Evolutionary conservation across 495 filamentous ascomycete genomes (phyloP).

Genomic region (Penicillium cosmopolitanum): DNA sequence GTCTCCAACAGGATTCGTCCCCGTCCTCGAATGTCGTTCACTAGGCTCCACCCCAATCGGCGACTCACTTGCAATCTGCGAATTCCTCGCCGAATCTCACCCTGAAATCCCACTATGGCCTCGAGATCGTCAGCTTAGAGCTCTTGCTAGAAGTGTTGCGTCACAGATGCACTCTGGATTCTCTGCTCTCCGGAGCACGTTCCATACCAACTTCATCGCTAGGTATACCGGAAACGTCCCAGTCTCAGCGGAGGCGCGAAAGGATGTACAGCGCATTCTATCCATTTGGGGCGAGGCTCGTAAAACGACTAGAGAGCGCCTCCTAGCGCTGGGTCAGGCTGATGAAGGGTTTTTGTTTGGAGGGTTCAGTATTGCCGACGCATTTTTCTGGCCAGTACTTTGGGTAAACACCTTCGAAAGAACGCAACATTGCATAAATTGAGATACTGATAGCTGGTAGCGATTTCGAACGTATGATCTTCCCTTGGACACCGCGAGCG

Average conservation of each 20-base stretch:
- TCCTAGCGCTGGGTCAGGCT: slow-evolving; percentile 24
- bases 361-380: slow-evolving; percentile 42
- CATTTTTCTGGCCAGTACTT: slow-evolving; percentile 40
- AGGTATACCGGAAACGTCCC: slow-evolving; percentile 37
- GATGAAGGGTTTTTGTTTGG: slow-evolving; percentile 37
- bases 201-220: slow-evolving; percentile 49
- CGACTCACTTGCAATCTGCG: slow-evolving; percentile 59
- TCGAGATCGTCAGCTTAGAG: slow-evolving; percentile 42
- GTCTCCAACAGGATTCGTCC: slow-evolving; percentile 39
- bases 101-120: slow-evolving; percentile 52
- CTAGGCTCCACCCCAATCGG: slow-evolving; percentile 36
- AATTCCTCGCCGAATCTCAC: slow-evolving; percentile 54
- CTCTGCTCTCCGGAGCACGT: slow-evolving; percentile 43
- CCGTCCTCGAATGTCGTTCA: slow-evolving; percentile 34
- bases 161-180: slow-evolving; percentile 63
- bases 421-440: neutral
- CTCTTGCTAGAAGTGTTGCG: slow-evolving; percentile 51
- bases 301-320: slow-evolving; percentile 24
- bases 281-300: slow-evolving; percentile 27
- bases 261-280: slow-evolving; percentile 33
- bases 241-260: slow-evolving; percentile 26
- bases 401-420: slow-evolving; percentile 34
- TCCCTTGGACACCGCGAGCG: slow-evolving; percentile 38
- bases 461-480: slow-evolving; percentile 50
- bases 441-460: slow-evolving; percentile 23